phyloP scores from a whole-genome alignment of 108 stramenopile genomes.

The Skeletonema marinoi region DNA sequence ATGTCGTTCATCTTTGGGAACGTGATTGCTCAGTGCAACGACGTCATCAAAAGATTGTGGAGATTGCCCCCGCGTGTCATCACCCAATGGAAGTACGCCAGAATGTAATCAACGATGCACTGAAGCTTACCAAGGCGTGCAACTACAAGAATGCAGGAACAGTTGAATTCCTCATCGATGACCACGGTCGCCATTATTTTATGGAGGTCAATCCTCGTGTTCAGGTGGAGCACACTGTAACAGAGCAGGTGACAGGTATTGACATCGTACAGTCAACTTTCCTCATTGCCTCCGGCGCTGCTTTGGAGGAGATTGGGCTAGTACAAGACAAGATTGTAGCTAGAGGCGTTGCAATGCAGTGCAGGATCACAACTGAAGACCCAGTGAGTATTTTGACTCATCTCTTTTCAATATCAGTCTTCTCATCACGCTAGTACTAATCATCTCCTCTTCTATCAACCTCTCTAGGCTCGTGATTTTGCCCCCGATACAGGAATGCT shows the following conservation, averaged over 20 bases:
- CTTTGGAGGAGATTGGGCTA: constrained; percentile 61
- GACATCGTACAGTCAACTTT: constrained; percentile 75
- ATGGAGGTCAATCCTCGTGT: constrained; percentile 85
- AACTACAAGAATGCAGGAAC: constrained; percentile 88
- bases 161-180: constrained; percentile 92
- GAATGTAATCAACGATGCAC: constrained; percentile 72
- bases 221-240: constrained; percentile 90
- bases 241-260: constrained; percentile 79
- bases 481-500: constrained; percentile 67
- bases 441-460: neutral
- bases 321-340: constrained; percentile 67
- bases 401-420: neutral
- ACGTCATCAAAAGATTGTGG: constrained; percentile 90
- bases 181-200: constrained; percentile 80
- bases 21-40: constrained; percentile 89
- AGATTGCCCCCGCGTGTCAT: constrained; percentile 68
- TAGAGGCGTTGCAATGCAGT: constrained; percentile 77
- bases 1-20: constrained; percentile 84
- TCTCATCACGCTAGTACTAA: neutral
- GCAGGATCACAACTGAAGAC: constrained; percentile 67
- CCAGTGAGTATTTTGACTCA: constrained; percentile 5
- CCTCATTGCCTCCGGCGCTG: constrained; percentile 63
- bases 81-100: constrained; percentile 56
- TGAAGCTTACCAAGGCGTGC: constrained; percentile 74
- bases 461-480: constrained; percentile 49